These are phyloP conservation scores for Chaetomidium leptoderma DNA, from an alignment of 495 filamentous ascomycete genomes.

Conservation along the genomic window DNA sequence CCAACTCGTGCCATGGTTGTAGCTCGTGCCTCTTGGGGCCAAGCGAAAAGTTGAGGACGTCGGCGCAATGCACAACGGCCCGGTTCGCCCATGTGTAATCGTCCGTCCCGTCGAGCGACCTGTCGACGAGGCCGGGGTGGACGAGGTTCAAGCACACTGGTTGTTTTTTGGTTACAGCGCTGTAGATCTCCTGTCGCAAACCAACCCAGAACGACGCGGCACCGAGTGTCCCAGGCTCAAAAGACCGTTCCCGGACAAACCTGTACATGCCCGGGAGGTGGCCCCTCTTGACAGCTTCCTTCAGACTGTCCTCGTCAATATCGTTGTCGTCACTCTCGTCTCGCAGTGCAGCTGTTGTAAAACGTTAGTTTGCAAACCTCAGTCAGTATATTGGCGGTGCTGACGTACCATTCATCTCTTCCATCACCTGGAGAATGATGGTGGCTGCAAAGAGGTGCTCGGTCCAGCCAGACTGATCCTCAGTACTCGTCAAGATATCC, in stretches of 20 bases:
- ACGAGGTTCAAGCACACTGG: constrained; percentile 41
- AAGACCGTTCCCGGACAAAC: constrained; percentile 35
- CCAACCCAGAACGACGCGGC: constrained; percentile 56
- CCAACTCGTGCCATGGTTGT: constrained; percentile 35
- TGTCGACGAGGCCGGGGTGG: constrained; percentile 40
- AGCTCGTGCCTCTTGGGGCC: constrained; percentile 22
- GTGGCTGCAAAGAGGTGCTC: constrained; percentile 58
- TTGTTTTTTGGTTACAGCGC: constrained; percentile 49
- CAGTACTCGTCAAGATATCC: constrained; percentile 41
- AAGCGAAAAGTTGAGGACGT: constrained; percentile 52
- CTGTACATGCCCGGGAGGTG: constrained; percentile 51
- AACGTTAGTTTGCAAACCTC: neutral
- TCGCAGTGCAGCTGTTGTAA: constrained; percentile 14
- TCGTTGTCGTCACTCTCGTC: constrained; percentile 27
- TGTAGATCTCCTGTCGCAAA: constrained; percentile 55
- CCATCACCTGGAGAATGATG: constrained; percentile 57
- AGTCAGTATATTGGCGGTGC: too few relatives aligned
- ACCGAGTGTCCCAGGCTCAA: constrained; percentile 39
- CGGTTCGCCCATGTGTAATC: constrained; percentile 53
- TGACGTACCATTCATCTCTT: constrained; percentile 55
- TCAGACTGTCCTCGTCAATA: constrained; percentile 30
- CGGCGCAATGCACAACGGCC: constrained; percentile 50
- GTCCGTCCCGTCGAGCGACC: constrained; percentile 37
- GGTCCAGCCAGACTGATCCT: constrained; percentile 51
- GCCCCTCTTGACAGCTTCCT: constrained; percentile 21